These are phyloP conservation scores for Leptographium lundbergii DNA, from an alignment of 2,329 filamentous ascomycete genomes.

Conservation along the genomic window DNA sequence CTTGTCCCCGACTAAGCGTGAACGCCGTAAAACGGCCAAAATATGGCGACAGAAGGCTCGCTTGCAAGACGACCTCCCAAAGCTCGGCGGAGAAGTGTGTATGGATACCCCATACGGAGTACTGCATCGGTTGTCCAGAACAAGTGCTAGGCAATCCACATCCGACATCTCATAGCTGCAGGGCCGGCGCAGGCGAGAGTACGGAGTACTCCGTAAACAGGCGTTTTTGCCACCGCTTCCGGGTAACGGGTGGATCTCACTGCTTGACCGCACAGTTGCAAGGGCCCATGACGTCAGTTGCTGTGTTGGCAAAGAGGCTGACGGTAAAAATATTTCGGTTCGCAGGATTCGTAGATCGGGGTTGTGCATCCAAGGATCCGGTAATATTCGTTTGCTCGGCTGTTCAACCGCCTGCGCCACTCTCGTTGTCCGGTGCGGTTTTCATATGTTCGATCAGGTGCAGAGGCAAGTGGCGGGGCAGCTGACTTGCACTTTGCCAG, in stretches of 20 bases:
- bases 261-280: not conserved
- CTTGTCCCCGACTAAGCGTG: no score
- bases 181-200: not conserved
- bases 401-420: not conserved
- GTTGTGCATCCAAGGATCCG: not conserved
- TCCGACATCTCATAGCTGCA: not conserved
- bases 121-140: not conserved
- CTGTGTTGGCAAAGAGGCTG: not conserved
- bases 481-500: not conserved
- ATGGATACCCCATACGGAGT: no score
- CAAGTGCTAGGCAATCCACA: not conserved
- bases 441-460: not conserved
- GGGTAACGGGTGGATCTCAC: no score
- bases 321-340: not conserved
- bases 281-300: not conserved
- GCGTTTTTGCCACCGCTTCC: no score
- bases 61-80: no score
- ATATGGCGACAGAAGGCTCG: no score
- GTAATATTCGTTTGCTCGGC: not conserved
- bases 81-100: no score
- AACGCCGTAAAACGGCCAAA: no score
- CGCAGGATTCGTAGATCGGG: not conserved
- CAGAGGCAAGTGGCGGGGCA: not conserved
- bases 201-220: not conserved
- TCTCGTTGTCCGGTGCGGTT: not conserved